Conservation (phyloP, 2,329 filamentous ascomycete genomes). For the Chaetomium sp. region DNA sequence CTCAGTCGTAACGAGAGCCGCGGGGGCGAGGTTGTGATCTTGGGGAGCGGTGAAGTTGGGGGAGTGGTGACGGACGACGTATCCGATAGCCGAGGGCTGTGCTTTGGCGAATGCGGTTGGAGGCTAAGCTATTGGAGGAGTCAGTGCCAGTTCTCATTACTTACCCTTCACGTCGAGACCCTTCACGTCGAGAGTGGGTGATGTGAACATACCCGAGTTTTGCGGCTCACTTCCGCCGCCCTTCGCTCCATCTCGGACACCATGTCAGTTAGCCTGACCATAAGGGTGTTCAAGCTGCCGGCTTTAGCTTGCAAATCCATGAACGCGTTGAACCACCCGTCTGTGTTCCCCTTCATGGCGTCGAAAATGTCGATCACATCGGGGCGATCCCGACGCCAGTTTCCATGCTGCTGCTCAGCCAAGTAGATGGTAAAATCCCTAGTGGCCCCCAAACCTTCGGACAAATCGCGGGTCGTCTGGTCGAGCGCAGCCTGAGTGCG, state of each 20-base stretch:
- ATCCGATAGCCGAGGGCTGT: slow-evolving; percentile 22
- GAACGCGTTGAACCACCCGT: slow-evolving; percentile 82
- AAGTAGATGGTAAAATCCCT: slow-evolving; percentile 73
- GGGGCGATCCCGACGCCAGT: slow-evolving; percentile 55
- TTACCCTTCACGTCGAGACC: neutral
- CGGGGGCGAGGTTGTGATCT: slow-evolving; percentile 21
- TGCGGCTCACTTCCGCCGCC: slow-evolving; percentile 75
- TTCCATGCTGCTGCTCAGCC: slow-evolving; percentile 54
- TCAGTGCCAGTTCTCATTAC: slow-evolving; percentile 4
- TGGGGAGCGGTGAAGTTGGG: slow-evolving; percentile 19
- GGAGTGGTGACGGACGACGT: slow-evolving; percentile 21
- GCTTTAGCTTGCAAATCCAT: slow-evolving; percentile 68
- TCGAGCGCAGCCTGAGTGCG: slow-evolving; percentile 70
- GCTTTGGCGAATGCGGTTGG: slow-evolving; percentile 24
- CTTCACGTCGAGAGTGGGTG: neutral
- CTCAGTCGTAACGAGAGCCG: slow-evolving; percentile 24
- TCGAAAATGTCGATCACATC: slow-evolving; percentile 67
- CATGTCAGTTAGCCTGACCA: slow-evolving; percentile 68
- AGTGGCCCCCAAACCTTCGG: slow-evolving; percentile 69
- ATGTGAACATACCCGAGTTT: slow-evolving; percentile 56
- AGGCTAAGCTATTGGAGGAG: slow-evolving; percentile 23
- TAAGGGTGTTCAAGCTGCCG: slow-evolving; percentile 59
- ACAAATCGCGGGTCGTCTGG: slow-evolving; percentile 71
- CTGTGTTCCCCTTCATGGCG: slow-evolving; percentile 88
- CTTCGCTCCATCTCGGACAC: slow-evolving; percentile 81